phyloP scores from a whole-genome alignment of 345 rosid species.

The Toxicodendron radicans region DNA sequence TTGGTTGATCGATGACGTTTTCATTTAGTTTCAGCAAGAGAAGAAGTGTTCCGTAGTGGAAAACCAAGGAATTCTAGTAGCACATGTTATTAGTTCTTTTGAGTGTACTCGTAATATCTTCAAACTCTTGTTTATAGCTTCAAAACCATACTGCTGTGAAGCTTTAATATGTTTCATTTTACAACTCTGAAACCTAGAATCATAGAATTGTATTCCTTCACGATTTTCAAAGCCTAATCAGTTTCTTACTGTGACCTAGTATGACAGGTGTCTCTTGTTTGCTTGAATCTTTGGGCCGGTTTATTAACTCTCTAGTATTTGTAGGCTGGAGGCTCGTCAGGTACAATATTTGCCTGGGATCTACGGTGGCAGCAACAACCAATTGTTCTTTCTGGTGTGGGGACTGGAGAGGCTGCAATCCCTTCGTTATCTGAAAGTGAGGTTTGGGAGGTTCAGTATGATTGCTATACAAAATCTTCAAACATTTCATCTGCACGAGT shows the following conservation, averaged over 20 bases:
- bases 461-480: slow-evolving; percentile 53
- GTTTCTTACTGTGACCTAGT: neutral
- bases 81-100: neutral
- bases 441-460: slow-evolving; percentile 90
- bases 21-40: neutral
- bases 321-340: slow-evolving; percentile 91
- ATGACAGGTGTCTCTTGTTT: neutral
- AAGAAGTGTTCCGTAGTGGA: neutral
- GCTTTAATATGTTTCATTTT: neutral
- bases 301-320: slow-evolving; percentile 11
- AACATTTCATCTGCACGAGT: slow-evolving; percentile 63
- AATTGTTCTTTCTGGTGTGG: slow-evolving; percentile 65
- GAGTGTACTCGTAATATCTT: neutral
- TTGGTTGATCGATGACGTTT: neutral
- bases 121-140: neutral
- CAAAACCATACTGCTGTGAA: slow-evolving; percentile 4
- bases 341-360: slow-evolving; percentile 90
- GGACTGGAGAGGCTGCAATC: slow-evolving; percentile 34
- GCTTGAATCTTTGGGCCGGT: slow-evolving; percentile 11
- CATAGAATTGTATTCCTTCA: neutral
- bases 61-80: neutral
- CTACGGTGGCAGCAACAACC: slow-evolving; percentile 66
- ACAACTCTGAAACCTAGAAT: neutral
- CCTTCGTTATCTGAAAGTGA: slow-evolving; percentile 71
- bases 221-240: neutral